Base-by-base conservation (phyloP, 345 rosid species). In the Anastatica hierochuntica region DNA sequence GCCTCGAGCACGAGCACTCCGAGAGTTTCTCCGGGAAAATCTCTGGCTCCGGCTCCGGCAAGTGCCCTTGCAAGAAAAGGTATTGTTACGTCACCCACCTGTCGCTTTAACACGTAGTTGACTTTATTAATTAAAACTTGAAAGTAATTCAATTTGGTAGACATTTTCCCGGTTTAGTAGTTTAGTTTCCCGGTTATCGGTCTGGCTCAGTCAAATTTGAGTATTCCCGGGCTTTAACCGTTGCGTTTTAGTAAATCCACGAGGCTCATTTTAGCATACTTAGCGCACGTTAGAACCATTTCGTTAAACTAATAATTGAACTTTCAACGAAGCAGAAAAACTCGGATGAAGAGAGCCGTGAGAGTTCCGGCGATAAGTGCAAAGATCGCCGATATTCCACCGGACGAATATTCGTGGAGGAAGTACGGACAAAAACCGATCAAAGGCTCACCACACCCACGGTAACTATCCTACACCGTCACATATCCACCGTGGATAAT, bases 391-490 rank as follows among this genome's bases (percentile, higher is more conserved):
- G 98, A 90, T 60, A 90, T 90, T 56, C 98, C 98, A 6, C 64
- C 90, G 13, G 98, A 90, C 53, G 98, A 88, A 52, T 76, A 72
- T 48, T 82, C 98, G 0, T 90, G 98, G 98, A 87, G 98, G 41
- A 90, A 90, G 67, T 90, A 90, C 60, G 98, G 98, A 10, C 96
- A 90, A 42, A 90, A 90, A 72, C 98, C 96, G 39, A 88, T 90
- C 68, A 90, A 88, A 51, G 98, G 98, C 8, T 88, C 98, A 1
- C 96, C 98, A 1, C 81, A 77, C 64, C 96, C 98, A 68, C 74
- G 98, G 98, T 84, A 78, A 79, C 49, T 53, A 54, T 8, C 18
- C 8, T 42, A 45, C 12, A 10, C 38, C n/a, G 2, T 9, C 31
- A 6, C 18, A 6, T n/a, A 65, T n/a, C n/a, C n/a, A n/a, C n/a